A percentile compares a stretch with the other conserved stretches of the same genome.
Evolutionary conservation across 768 basidiomycete species (phyloP).

Genomic region (Paxillus rubicundulus): DNA sequence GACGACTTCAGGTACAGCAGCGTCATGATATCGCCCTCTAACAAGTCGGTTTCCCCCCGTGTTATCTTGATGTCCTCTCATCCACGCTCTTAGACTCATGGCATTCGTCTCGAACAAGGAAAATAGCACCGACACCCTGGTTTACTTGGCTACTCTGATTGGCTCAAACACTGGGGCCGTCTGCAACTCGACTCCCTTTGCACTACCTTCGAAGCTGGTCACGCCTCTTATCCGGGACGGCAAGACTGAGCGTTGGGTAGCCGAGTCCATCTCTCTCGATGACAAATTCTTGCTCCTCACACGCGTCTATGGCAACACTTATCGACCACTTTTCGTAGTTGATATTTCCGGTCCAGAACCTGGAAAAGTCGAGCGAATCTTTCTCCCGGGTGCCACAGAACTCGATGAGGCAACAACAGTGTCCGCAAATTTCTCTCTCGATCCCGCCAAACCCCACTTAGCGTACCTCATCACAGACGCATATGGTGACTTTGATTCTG

Average conservation of each 20-base stretch:
- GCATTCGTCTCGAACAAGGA: constrained; percentile 42
- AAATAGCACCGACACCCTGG: constrained; percentile 37
- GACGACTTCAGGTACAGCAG: constrained; percentile 34
- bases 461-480: constrained; percentile 36
- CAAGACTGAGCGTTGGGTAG: constrained; percentile 33
- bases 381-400: constrained; percentile 36
- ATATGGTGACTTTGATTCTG: constrained; percentile 38
- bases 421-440: constrained; percentile 30
- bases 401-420: constrained; percentile 25
- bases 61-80: constrained; percentile 1
- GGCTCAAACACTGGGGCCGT: constrained; percentile 33
- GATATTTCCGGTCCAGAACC: constrained; percentile 31
- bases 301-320: constrained; percentile 26
- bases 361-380: constrained; percentile 27
- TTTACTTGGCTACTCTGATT: constrained; percentile 33
- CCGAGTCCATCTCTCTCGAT: constrained; percentile 36
- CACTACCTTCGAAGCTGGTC: constrained; percentile 33
- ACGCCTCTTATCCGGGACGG: constrained; percentile 32
- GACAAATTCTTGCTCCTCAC: constrained; percentile 37
- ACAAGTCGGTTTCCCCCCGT: constrained; percentile 28
- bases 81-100: constrained; percentile 29
- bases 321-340: constrained; percentile 32
- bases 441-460: constrained; percentile 28
- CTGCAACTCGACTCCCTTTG: constrained; percentile 27
- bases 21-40: constrained; percentile 33